Conservation (phyloP, 163 green algal genomes). For the Chlorella variabilis region DNA sequence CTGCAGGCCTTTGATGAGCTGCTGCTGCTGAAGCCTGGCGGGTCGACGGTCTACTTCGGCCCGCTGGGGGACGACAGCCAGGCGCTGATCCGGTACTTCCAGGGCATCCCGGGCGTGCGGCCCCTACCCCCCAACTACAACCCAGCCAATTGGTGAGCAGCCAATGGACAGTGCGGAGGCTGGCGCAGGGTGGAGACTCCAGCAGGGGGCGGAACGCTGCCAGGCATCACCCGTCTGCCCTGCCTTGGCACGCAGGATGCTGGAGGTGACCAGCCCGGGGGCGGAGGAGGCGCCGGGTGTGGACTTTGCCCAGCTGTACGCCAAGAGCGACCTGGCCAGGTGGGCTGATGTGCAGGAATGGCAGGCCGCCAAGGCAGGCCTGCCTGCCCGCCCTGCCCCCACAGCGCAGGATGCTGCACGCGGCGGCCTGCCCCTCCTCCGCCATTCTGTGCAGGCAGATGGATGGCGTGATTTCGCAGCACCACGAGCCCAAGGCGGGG, state of each 20-base stretch:
- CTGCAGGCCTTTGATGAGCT: slow-evolving; percentile 50
- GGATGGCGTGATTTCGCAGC: background rate
- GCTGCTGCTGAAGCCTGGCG: slow-evolving; percentile 81
- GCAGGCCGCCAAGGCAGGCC: background rate
- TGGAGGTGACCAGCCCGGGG: slow-evolving; percentile 50
- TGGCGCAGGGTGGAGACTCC: background rate
- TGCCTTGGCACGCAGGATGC: slow-evolving; percentile 60
- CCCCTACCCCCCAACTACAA: background rate
- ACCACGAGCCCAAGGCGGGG: slow-evolving; percentile 5
- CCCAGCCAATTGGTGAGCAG: slow-evolving; percentile 28
- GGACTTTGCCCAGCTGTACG: slow-evolving; percentile 37
- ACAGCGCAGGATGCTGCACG: too few relatives aligned
- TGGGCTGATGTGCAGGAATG: background rate
- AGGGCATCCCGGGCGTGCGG: slow-evolving; percentile 57
- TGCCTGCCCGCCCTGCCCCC: background rate
- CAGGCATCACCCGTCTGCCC: too few relatives aligned
- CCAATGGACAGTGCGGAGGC: background rate
- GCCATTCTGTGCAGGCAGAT: slow-evolving; percentile 11
- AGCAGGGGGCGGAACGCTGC: too few relatives aligned
- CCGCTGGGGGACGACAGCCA: slow-evolving; percentile 62
- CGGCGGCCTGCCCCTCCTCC: too few relatives aligned
- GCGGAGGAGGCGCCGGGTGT: slow-evolving; percentile 16
- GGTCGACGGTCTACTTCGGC: slow-evolving; percentile 71
- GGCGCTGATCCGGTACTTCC: slow-evolving; percentile 74
- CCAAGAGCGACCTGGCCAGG: slow-evolving; percentile 17